Base-by-base conservation (phyloP, 1,284 basidiomycete genomes). In the Pyrrhoderma noxium region DNA sequence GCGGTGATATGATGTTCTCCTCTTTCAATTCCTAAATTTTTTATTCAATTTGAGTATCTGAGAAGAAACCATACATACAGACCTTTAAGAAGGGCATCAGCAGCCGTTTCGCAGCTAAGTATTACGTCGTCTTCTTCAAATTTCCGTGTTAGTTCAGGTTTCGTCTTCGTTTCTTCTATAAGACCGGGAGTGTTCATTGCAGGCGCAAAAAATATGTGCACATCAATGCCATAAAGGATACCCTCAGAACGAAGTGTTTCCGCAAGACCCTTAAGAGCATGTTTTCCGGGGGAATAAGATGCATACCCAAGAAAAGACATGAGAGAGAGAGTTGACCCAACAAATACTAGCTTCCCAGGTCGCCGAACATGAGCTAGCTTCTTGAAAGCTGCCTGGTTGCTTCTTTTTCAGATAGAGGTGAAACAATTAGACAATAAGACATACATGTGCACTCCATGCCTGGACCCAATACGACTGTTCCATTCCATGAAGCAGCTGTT, bases 211-310 rank as follows among this genome's bases (percentile, higher is more conserved):
- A 84, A 93, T 48, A 93, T 80, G 60, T 95, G 92, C 1, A 94
- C 80, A 42, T 74, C 70, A 62, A 94, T 89, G 47, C 75, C 77
- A 63, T 93, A 91, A 1, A 95, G 71, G 54, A 82, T 68, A 49
- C 94, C 70, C 64, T 97, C 94, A 42, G 81, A 85, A 14, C 89
- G 83, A 16, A 98, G 73, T 0, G 84, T 76, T 59, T 97, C 94
- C 8, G 91, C 90, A 1, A 97, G 77, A 27, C 46, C 93, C 69
- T 92, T 73, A n/a, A 97, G 67, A 8, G 95, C 95, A 59, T 88
- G 85, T 66, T 97, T 97, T 45, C 82, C 87, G 0, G 94, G 92
- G 1, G 89, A 73, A 65, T 99, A 98, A 1, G 85, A 77, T 2
- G 86, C 74, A 61, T 89, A 98, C 0, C 95, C 94, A 16, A 89